Conservation (phyloP, 805 yeast species). For the Teunomyces stri region DNA sequence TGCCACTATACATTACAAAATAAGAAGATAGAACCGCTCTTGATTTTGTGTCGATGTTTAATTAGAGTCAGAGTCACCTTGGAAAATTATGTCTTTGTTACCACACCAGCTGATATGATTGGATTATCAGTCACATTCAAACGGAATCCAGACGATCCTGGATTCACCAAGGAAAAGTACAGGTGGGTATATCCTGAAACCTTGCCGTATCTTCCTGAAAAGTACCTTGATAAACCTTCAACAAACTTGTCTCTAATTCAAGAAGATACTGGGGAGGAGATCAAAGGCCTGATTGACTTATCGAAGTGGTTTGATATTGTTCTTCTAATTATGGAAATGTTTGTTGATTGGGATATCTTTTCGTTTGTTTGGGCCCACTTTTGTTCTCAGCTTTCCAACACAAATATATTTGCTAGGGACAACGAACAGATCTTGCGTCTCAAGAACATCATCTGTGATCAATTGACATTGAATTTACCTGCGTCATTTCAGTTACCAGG, state of each 20-base stretch:
- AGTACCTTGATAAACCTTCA: conserved; percentile 41
- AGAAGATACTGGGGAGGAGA: neutral
- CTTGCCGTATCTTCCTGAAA: conserved; percentile 46
- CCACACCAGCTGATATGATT: conserved; percentile 58
- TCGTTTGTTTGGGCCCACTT: conserved; percentile 65
- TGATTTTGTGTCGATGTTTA: conserved; percentile 52
- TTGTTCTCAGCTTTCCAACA: conserved; percentile 65
- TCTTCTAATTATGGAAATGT: conserved; percentile 47
- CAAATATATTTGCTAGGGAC: conserved; percentile 48
- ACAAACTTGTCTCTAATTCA: conserved; percentile 12
- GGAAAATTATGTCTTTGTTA: conserved; percentile 45
- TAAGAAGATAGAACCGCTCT: conserved; percentile 35
- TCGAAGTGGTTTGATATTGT: conserved; percentile 52
- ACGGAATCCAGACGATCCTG: conserved; percentile 38
- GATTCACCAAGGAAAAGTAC: conserved; percentile 18
- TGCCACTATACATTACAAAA: conserved; percentile 34
- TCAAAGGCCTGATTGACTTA: conserved; percentile 13
- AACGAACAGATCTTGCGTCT: conserved; percentile 40
- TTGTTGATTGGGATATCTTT: conserved; percentile 68
- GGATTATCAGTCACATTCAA: conserved; percentile 62
- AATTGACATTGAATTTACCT: conserved; percentile 52
- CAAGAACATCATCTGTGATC: conserved; percentile 54
- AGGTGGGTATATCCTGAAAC: conserved; percentile 65
- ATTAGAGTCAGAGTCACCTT: conserved; percentile 52
- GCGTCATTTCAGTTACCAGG: conserved; percentile 35